Conservation (phyloP, 108 stramenopile species). For the Cyclostephanos tholiformis region DNA sequence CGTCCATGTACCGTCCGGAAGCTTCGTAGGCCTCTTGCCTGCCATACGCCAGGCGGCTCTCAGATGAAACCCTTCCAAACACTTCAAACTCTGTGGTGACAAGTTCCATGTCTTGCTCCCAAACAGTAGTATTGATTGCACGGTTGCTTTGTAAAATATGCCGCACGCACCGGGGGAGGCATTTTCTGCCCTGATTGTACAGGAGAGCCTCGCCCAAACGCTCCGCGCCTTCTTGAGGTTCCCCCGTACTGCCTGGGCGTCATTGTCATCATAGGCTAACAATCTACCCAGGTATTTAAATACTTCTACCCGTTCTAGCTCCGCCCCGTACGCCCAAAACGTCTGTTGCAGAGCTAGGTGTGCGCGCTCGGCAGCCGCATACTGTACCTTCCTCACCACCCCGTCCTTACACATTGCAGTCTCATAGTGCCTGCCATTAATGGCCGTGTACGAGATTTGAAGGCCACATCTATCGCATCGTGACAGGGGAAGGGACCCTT, state of each 20-base stretch:
- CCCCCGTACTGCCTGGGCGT: slow-evolving; percentile 18
- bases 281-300: slow-evolving; percentile 38
- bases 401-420: too few relatives aligned
- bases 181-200: slow-evolving; percentile 13
- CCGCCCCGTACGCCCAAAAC: too few relatives aligned
- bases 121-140: slow-evolving; percentile 34
- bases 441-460: too few relatives aligned
- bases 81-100: slow-evolving; percentile 7
- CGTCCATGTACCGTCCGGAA: slow-evolving; percentile 9
- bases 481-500: too few relatives aligned
- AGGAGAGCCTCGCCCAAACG: slow-evolving; percentile 15
- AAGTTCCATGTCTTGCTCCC: slow-evolving; percentile 37
- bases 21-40: slow-evolving; percentile 5
- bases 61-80: slow-evolving; percentile 13
- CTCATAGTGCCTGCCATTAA: too few relatives aligned
- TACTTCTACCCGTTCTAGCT: slow-evolving; percentile 25
- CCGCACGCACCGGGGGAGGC: slow-evolving; percentile 13
- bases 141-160: slow-evolving; percentile 28
- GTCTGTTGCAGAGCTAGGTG: too few relatives aligned
- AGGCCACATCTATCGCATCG: too few relatives aligned
- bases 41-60: slow-evolving; percentile 19
- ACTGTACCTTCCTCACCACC: too few relatives aligned
- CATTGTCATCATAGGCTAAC: slow-evolving; percentile 20
- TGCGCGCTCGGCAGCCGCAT: too few relatives aligned
- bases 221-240: slow-evolving; percentile 17